A percentile compares a stretch with the other conserved stretches of the same genome.
These are phyloP conservation scores for Nyssa sinensis DNA, from an alignment of 148 eudicot species.

Conservation along the genomic window DNA sequence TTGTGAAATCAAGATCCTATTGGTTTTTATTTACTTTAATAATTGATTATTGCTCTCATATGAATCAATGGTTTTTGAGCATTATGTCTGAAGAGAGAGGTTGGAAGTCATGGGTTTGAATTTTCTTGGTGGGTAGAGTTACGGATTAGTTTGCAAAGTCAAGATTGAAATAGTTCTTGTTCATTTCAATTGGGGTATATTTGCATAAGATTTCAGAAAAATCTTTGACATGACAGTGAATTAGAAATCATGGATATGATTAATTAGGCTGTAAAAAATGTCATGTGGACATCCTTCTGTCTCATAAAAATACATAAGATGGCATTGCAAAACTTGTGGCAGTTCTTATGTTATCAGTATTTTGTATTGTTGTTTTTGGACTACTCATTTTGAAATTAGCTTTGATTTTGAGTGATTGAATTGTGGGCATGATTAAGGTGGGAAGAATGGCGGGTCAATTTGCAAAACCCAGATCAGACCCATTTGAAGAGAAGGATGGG, in stretches of 20 bases:
- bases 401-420: neutral
- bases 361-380: neutral
- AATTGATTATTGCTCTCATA: neutral
- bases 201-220: neutral
- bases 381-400: too few relatives aligned
- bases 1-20: neutral
- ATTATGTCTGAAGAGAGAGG: neutral
- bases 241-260: neutral
- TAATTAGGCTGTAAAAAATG: neutral
- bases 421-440: slow-evolving; percentile 8
- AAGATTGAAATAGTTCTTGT: too few relatives aligned
- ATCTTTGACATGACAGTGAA: neutral
- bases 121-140: neutral
- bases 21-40: neutral
- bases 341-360: too few relatives aligned
- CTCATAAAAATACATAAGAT: neutral
- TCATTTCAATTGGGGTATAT: neutral
- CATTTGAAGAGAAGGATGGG: slow-evolving; percentile 71
- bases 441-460: slow-evolving; percentile 88
- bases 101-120: neutral
- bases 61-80: neutral
- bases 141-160: neutral
- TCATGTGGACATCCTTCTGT: neutral
- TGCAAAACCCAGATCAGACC: slow-evolving; percentile 73
- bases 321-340: neutral